Percentiles rank a stretch among this genome's conserved stretches.
phyloP scores from a whole-genome alignment of 768 basidiomycete genomes.

The Boletus subparvulus region DNA sequence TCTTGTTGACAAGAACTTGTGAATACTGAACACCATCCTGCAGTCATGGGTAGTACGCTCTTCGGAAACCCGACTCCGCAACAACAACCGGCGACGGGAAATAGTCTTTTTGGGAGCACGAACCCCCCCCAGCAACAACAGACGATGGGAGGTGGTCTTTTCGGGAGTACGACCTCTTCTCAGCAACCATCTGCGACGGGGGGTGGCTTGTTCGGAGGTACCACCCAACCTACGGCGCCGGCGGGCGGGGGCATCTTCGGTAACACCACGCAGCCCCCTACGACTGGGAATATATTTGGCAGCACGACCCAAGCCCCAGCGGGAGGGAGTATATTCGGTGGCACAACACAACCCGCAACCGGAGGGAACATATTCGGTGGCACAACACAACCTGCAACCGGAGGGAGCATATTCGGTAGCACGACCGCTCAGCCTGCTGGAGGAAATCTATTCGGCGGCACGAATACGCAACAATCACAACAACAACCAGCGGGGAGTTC shows the following conservation, averaged over 20 bases:
- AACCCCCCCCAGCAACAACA: constrained; percentile 27
- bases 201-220: constrained; percentile 16
- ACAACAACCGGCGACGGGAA: constrained; percentile 23
- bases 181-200: constrained; percentile 18
- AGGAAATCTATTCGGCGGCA: constrained; percentile 26
- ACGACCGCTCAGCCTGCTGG: constrained; percentile 23
- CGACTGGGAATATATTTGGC: constrained; percentile 14
- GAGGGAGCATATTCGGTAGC: constrained; percentile 22
- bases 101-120: constrained; percentile 26
- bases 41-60: constrained; percentile 15
- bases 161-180: constrained; percentile 12
- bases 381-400: constrained; percentile 19
- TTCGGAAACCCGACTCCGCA: constrained; percentile 27
- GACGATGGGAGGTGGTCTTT: constrained; percentile 15
- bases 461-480: constrained; percentile 17
- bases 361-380: constrained; percentile 24
- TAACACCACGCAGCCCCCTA: constrained; percentile 11
- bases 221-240: constrained; percentile 11
- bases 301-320: constrained; percentile 2
- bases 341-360: constrained; percentile 15
- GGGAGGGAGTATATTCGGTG: constrained; percentile 24
- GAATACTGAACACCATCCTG: not conserved
- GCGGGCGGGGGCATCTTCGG: constrained; percentile 13
- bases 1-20: not conserved
- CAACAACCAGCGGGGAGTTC: constrained; percentile 14